Evolutionary conservation across 1,139 yeast species (phyloP).

Genomic region (Saccharomycopsis phalli): DNA sequence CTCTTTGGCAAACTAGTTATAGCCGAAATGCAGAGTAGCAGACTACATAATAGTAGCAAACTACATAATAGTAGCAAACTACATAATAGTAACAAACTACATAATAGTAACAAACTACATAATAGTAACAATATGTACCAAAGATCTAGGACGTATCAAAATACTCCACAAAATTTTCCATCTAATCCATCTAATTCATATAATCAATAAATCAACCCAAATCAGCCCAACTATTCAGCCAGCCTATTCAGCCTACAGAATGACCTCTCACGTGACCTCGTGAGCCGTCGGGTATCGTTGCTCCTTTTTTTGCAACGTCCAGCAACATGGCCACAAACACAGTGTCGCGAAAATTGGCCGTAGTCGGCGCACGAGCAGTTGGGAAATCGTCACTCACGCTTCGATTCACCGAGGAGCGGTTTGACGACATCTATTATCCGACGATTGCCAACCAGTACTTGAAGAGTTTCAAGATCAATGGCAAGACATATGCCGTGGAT

Average conservation of each 20-base stretch:
- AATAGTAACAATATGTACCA: no score
- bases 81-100: no score
- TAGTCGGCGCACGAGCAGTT: conserved; percentile 84
- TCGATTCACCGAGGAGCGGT: conserved; percentile 80
- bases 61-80: no score
- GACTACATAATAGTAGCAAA: no score
- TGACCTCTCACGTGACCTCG: background rate
- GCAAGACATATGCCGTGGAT: conserved; percentile 75
- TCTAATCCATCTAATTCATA: no score
- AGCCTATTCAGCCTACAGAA: background rate
- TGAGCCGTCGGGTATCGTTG: background rate
- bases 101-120: no score
- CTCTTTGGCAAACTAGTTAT: no score
- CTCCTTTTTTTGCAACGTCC: background rate
- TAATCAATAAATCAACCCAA: background rate
- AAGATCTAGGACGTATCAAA: no score
- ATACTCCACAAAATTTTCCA: no score
- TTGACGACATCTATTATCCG: conserved; percentile 85
- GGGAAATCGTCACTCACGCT: conserved; percentile 86
- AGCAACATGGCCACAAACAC: background rate
- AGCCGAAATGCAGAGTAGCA: no score
- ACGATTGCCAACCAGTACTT: conserved; percentile 87
- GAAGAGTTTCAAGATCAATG: conserved; percentile 60
- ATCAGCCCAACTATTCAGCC: background rate
- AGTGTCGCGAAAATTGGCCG: conserved; percentile 67